Conservation (phyloP, 2,329 filamentous ascomycete species). For the Sporothrix brasiliensis region DNA sequence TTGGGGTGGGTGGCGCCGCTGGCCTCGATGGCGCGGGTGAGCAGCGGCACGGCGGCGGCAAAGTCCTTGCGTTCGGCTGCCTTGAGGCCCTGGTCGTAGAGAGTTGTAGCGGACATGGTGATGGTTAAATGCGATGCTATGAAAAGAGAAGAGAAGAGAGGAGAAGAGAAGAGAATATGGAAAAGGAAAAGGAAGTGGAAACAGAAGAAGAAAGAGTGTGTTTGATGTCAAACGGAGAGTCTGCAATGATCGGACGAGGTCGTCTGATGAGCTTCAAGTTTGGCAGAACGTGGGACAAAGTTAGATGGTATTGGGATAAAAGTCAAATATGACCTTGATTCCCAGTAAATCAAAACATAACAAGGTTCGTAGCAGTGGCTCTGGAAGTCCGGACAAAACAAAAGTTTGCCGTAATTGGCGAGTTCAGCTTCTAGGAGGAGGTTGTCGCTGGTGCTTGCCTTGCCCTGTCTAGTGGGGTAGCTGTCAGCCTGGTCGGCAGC, state of each 20-base stretch:
- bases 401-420: neutral
- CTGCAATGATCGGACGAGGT: neutral
- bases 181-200: neutral
- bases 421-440: neutral
- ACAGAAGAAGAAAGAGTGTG: neutral
- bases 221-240: neutral
- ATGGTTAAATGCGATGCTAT: neutral
- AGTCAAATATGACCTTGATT: neutral
- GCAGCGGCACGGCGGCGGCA: conserved; percentile 66
- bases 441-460: conserved; percentile 9
- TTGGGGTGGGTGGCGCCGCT: conserved; percentile 54
- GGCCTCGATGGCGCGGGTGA: conserved; percentile 67
- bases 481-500: conserved; percentile 8
- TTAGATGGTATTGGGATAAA: neutral
- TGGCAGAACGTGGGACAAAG: neutral
- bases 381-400: neutral
- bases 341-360: neutral
- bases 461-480: neutral
- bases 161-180: neutral
- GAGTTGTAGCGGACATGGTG: conserved; percentile 57
- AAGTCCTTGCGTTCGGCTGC: conserved; percentile 67
- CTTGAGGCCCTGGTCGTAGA: conserved; percentile 61
- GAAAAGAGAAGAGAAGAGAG: no score
- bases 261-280: neutral
- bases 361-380: neutral